phyloP scores from a whole-genome alignment of 257 asterid genomes.

The Solanum lignicaule region DNA sequence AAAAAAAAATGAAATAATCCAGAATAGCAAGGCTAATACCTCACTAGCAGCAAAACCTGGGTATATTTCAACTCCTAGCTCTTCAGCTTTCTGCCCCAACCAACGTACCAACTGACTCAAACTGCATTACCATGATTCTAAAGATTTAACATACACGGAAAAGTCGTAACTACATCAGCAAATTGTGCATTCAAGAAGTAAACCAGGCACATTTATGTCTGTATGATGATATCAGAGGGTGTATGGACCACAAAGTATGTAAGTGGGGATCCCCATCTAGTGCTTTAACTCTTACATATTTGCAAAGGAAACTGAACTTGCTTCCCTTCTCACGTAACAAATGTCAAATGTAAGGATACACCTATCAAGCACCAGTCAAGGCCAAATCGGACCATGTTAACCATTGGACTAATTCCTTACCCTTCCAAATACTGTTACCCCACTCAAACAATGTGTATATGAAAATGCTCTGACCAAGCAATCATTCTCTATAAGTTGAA shows the following conservation, averaged over 20 bases:
- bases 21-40: slow-evolving; percentile 29
- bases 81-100: slow-evolving; percentile 96
- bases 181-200: background rate
- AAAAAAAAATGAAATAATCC: background rate
- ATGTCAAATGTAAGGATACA: background rate
- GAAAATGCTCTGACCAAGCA: background rate
- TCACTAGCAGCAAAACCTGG: slow-evolving; percentile 99
- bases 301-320: background rate
- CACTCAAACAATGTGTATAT: background rate
- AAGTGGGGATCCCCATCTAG: background rate
- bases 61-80: slow-evolving; percentile 91
- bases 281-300: background rate
- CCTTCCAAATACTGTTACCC: background rate
- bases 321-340: background rate
- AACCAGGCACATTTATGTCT: background rate
- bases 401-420: background rate
- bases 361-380: background rate
- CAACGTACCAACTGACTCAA: slow-evolving; percentile 91
- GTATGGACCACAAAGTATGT: background rate
- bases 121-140: slow-evolving; percentile 34
- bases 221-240: background rate
- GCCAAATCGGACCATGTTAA: background rate
- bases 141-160: slow-evolving; percentile 9
- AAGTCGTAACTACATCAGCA: background rate
- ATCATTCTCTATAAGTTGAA: background rate